Percentiles rank a stretch among this genome's conserved stretches.
These are phyloP conservation scores for Podospora pseudoanserina DNA, from an alignment of 495 filamentous ascomycete species.

Conservation along the genomic window DNA sequence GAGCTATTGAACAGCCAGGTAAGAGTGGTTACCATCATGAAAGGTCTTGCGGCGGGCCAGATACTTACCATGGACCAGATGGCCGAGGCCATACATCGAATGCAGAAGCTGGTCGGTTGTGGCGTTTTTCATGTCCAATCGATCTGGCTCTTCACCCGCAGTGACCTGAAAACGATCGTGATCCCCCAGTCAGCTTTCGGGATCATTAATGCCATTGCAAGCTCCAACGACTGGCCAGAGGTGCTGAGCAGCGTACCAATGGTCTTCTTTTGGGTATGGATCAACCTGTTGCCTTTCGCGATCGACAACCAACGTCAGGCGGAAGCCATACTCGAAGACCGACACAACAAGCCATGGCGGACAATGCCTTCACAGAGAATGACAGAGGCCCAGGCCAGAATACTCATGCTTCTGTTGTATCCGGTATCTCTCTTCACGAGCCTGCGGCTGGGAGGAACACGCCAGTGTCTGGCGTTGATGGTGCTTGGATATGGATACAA, in stretches of 20 bases:
- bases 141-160: not conserved
- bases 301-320: not conserved
- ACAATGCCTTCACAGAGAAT: not conserved
- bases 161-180: not conserved
- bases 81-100: not conserved
- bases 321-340: not conserved
- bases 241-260: not conserved
- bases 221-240: not conserved
- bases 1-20: not conserved
- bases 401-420: not conserved
- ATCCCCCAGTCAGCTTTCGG: not conserved
- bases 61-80: not conserved
- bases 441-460: not conserved
- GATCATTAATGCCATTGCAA: not conserved
- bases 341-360: not conserved
- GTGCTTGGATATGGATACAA: not conserved
- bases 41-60: not conserved
- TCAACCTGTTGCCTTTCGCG: not conserved
- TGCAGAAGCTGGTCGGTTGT: not conserved
- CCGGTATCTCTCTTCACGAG: not conserved
- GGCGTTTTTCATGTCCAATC: not conserved
- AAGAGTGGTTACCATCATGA: not conserved
- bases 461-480: not conserved
- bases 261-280: not conserved
- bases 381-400: not conserved